Percentiles rank a stretch among this genome's conserved stretches.
Evolutionary conservation across 2,329 filamentous ascomycete species (phyloP).

Genomic region (Parafenestella ontariensis): DNA sequence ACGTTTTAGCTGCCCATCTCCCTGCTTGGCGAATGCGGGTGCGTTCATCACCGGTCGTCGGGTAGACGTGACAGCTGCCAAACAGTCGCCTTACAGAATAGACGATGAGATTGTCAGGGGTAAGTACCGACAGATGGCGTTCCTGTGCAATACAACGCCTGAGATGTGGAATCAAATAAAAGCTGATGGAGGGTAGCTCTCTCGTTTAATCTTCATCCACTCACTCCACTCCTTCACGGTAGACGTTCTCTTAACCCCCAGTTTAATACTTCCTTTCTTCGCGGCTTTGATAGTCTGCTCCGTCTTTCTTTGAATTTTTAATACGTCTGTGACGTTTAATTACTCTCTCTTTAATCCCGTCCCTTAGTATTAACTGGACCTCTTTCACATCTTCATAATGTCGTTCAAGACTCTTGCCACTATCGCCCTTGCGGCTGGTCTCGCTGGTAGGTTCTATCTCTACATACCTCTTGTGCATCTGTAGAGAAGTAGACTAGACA

Average conservation of each 20-base stretch:
- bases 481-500: not conserved
- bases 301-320: constrained; percentile 25
- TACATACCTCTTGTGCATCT: not conserved
- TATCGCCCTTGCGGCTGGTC: constrained; percentile 41
- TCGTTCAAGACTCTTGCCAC: constrained; percentile 34
- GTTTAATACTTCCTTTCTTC: constrained; percentile 36
- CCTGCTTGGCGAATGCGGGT: constrained; percentile 36
- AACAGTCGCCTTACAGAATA: constrained; percentile 8
- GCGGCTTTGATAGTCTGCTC: constrained; percentile 49
- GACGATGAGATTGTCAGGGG: constrained; percentile 23
- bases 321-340: constrained; percentile 45
- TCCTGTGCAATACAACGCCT: constrained; percentile 2
- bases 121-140: constrained; percentile 13
- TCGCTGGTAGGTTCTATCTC: constrained; percentile 35
- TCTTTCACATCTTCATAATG: constrained; percentile 30
- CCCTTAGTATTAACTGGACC: constrained; percentile 30
- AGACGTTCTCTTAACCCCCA: constrained; percentile 24
- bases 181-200: constrained; percentile 28
- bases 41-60: constrained; percentile 11
- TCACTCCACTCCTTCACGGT: constrained; percentile 15
- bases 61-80: constrained; percentile 23
- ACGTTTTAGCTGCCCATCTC: constrained; percentile 28
- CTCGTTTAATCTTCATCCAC: constrained; percentile 24
- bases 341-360: constrained; percentile 31
- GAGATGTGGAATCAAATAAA: constrained; percentile 29